Evolutionary conservation across 2,329 filamentous ascomycete species (phyloP), one percentile per base, ranked within the genome.

Genomic region (Clonostachys solani): DNA sequence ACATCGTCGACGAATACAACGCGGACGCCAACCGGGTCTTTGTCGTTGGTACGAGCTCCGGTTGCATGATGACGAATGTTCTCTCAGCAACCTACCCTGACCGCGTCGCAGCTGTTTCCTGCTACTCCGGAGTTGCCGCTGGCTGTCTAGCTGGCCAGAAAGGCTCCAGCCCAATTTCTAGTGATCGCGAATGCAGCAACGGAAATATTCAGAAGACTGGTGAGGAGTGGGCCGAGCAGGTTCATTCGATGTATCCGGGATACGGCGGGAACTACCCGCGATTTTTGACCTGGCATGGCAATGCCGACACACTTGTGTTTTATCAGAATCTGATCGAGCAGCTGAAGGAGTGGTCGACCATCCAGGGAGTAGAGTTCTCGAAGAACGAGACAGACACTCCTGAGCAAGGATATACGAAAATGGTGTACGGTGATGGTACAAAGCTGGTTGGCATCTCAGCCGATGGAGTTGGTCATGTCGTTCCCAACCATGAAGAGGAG

Each of bases 261-360:
- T 80, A 80, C 55, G 62, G 60, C 15, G 77, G 77, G 3, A 48
- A 67, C 0, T 66, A 76, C 3, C 78, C 79, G 3, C 71, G 69
- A 46, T 76, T 83, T 70, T 75, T 79, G 56, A 72, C 81, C 54
- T 81, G 74, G 65, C 79, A 83, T 56, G 79, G 79, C 42, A 74
- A 71, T 38, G 60, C 59, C 4, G 79, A 83, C 55, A 60, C 34
- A 7, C 42, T 50, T 15, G 46, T 50, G 15, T 18, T 42, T 19
- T 42, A 43, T 12, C 42, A 45, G 17, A 50, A 50, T 40, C 45
- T 50, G 8, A 43, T 47, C 10, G 41, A 50, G 48, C 48, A 50
- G 40, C 45, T 50, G 19, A 43, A 34, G 37, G 34, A 47, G 43
- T 50, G 48, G 48, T 50, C 48, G n/a, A 50, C 48, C 5, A 15